A percentile compares a stretch with the other conserved stretches of the same genome.
phyloP scores from a whole-genome alignment of 2,329 filamentous ascomycete species.

The Hansfordia pulvinata region DNA sequence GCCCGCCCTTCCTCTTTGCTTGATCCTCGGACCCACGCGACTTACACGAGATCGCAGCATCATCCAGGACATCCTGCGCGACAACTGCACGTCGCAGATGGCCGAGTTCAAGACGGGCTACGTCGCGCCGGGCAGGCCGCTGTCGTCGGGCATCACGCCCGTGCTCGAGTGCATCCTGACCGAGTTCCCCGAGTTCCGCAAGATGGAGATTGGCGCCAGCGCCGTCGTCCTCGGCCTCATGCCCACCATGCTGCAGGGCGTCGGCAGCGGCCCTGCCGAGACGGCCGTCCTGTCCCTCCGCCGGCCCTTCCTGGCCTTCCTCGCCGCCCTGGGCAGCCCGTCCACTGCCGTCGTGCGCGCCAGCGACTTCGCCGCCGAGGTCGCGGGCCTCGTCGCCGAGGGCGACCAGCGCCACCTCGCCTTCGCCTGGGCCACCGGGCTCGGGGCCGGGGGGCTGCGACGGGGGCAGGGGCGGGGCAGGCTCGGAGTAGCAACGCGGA shows the following conservation, averaged over 20 bases:
- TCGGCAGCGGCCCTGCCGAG: conserved; percentile 8
- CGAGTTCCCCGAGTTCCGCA: conserved; percentile 7
- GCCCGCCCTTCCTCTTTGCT: background rate
- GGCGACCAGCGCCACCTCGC: background rate
- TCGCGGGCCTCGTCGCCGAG: background rate
- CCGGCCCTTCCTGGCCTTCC: conserved; percentile 6
- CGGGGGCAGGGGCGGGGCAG: no score
- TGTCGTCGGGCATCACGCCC: conserved; percentile 6
- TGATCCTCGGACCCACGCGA: no score
- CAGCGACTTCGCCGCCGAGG: conserved; percentile 3
- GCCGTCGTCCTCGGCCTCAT: conserved; percentile 9
- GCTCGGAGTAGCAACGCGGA: no score
- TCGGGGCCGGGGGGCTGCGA: no score
- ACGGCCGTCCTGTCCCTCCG: conserved; percentile 7
- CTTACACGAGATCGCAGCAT: background rate
- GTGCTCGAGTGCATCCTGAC: conserved; percentile 9
- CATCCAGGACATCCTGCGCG: conserved; percentile 5
- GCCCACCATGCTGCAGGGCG: conserved; percentile 7
- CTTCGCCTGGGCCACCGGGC: background rate
- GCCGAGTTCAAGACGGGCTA: conserved; percentile 6
- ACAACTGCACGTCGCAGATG: conserved; percentile 5
- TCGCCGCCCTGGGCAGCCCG: conserved; percentile 8
- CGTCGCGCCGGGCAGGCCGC: background rate
- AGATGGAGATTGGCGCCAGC: conserved; percentile 9
- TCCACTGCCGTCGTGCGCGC: conserved; percentile 7